Conservation (phyloP, 225 moss, liverwort and hornwort species). For the Pleurozium schreberi region DNA sequence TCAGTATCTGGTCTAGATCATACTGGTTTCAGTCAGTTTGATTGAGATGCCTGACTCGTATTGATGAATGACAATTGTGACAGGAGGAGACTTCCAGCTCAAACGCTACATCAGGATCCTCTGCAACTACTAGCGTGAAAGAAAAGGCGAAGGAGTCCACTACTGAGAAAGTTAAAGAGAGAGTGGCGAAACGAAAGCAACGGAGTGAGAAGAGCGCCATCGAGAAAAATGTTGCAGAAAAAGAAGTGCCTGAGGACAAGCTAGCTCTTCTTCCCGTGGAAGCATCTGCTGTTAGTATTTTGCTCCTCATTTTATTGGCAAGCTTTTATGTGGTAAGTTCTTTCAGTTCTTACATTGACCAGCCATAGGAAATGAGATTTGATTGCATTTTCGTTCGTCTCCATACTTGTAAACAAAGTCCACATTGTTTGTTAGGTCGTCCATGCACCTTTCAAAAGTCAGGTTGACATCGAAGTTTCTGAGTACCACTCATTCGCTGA, state of each 20-base stretch:
- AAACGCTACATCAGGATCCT: slow-evolving; percentile 13
- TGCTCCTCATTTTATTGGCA: slow-evolving; percentile 61
- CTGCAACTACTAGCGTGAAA: slow-evolving; percentile 28
- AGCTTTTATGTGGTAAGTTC: slow-evolving; percentile 91
- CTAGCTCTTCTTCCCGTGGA: slow-evolving; percentile 73
- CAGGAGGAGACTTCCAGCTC: slow-evolving; percentile 38
- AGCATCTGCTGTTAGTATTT: slow-evolving; percentile 71
- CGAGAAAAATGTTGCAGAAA: slow-evolving; percentile 49
- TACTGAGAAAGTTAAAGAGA: slow-evolving; percentile 73
- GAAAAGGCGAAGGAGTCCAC: slow-evolving; percentile 36
- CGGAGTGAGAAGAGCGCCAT: slow-evolving; percentile 58
- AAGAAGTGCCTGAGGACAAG: slow-evolving; percentile 34
- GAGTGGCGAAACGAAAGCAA: slow-evolving; percentile 58
- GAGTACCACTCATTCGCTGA: not conserved
- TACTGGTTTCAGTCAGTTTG: not conserved
- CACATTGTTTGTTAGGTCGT: not conserved
- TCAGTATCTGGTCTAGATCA: not conserved
- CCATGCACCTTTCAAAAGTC: not conserved
- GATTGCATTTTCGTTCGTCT: not conserved
- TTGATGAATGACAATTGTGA: not conserved
- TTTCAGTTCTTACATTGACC: not conserved
- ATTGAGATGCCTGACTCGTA: not conserved
- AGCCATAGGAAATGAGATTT: not conserved
- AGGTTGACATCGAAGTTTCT: not conserved
- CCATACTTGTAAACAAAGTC: not conserved